Conservation (phyloP, 2,329 filamentous ascomycete species). For the Zarea fungicola region DNA sequence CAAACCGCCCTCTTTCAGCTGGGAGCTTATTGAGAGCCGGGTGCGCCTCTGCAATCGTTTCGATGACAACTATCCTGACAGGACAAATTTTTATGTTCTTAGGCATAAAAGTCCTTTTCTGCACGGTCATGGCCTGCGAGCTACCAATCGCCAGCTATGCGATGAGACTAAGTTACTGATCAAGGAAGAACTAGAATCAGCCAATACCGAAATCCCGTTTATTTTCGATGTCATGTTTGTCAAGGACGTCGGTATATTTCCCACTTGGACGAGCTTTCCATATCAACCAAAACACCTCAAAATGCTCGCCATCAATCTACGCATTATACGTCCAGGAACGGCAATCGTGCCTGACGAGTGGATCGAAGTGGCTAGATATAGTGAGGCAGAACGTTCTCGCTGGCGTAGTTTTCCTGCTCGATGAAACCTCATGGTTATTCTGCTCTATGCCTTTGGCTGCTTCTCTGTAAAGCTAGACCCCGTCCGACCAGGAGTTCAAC, state of each 20-base stretch:
- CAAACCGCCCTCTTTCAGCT: not conserved
- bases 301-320: not conserved
- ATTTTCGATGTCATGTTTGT: constrained; percentile 7
- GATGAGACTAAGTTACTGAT: not conserved
- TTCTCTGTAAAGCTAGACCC: too few species aligned
- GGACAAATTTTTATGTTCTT: constrained; percentile 1
- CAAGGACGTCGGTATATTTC: constrained; percentile 4
- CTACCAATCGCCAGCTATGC: constrained; percentile 5
- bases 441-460: too few species aligned
- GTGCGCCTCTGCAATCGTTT: constrained; percentile 7
- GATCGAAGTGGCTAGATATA: not conserved
- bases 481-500: too few species aligned
- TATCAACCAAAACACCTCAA: constrained; percentile 5
- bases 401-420: too few species aligned
- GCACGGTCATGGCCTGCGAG: constrained; percentile 1
- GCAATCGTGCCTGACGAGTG: not conserved
- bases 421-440: too few species aligned
- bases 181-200: constrained; percentile 1
- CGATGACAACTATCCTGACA: not conserved
- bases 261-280: constrained; percentile 3
- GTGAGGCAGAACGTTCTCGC: too few species aligned
- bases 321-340: not conserved
- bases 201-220: not conserved
- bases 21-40: constrained; percentile 1
- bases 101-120: not conserved